Percentiles rank a stretch among this genome's conserved stretches.
Evolutionary conservation across 2,329 filamentous ascomycete species (phyloP).

Genomic region (Aspergillus fructus): DNA sequence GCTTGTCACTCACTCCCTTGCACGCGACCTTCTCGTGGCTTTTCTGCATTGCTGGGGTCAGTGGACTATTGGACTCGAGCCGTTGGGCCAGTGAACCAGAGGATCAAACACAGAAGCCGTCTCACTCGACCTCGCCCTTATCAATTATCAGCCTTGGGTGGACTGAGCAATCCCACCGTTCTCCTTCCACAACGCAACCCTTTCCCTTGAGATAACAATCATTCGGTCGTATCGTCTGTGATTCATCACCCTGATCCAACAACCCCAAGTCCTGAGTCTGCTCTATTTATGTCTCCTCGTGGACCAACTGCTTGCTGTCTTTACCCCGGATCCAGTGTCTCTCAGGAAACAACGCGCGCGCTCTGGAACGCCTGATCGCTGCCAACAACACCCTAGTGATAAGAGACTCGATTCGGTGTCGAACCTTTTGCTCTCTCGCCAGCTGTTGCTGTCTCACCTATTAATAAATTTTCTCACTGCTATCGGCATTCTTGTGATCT

Average conservation of each 20-base stretch:
- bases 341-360: neutral
- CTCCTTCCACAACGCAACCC: slow-evolving; percentile 7
- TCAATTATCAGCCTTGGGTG: slow-evolving; percentile 1
- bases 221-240: neutral
- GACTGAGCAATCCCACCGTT: slow-evolving; percentile 12
- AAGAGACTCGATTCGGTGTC: neutral
- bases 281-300: neutral
- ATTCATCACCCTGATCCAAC: neutral
- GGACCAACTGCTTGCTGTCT: neutral
- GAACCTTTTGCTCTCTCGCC: neutral
- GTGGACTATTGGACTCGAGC: neutral
- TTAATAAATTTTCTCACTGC: neutral
- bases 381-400: neutral
- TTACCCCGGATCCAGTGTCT: slow-evolving; percentile 15
- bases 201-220: slow-evolving; percentile 5
- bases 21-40: slow-evolving; percentile 10
- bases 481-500: neutral
- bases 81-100: neutral
- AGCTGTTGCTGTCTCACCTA: slow-evolving; percentile 2
- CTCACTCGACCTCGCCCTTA: neutral
- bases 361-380: slow-evolving; percentile 1
- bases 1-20: neutral
- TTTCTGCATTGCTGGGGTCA: neutral
- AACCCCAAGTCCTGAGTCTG: neutral
- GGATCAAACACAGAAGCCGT: neutral